These are phyloP conservation scores for Dalbergia oliveri DNA, from an alignment of 306 rosid genomes.

Conservation along the genomic window DNA sequence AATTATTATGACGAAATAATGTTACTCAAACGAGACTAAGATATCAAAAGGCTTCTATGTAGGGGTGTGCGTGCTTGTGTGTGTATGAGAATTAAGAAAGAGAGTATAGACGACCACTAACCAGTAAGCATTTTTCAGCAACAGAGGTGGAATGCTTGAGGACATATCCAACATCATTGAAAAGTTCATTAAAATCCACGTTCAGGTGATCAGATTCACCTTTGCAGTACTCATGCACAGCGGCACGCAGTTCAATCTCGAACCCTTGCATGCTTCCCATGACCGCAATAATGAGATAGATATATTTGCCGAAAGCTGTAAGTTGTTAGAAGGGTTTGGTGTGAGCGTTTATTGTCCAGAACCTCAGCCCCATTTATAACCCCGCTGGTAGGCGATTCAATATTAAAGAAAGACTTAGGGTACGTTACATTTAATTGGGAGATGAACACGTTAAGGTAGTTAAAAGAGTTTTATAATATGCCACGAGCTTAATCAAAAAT, in stretches of 20 bases:
- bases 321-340: background rate
- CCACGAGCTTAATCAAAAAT: too few relatives aligned
- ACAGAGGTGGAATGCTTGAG: background rate
- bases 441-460: too few relatives aligned
- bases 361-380: background rate
- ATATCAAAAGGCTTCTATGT: too few relatives aligned
- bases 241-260: background rate
- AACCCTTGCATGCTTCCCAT: background rate
- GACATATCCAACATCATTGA: background rate
- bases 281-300: background rate
- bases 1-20: too few relatives aligned
- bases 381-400: background rate
- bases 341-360: background rate
- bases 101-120: background rate
- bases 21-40: too few relatives aligned
- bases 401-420: background rate
- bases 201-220: background rate
- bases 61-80: too few relatives aligned
- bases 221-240: background rate
- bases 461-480: too few relatives aligned
- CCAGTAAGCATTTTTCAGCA: slow-evolving; percentile 9
- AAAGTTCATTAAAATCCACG: background rate
- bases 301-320: background rate
- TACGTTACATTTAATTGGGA: too few relatives aligned
- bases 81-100: background rate